Evolutionary conservation across 192 early-diverging fungal genomes (phyloP).

Genomic region (Coemansia sp.): DNA sequence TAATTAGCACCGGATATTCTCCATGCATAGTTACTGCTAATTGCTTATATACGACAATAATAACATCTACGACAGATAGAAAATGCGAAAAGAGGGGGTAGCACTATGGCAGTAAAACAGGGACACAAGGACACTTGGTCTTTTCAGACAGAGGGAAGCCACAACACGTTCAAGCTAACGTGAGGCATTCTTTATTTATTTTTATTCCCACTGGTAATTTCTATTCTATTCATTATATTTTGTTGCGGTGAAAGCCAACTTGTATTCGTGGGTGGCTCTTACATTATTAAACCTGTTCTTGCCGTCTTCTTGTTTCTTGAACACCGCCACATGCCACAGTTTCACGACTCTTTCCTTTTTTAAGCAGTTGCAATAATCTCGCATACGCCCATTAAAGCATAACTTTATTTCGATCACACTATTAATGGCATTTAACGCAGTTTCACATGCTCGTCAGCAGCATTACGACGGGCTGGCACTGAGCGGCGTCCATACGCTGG

Average conservation of each 20-base stretch:
- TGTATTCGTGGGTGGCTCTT: not conserved
- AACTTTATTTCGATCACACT: not conserved
- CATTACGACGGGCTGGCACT: constrained; percentile 4
- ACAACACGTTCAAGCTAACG: constrained; percentile 4
- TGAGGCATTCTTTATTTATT: not conserved
- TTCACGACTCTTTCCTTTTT: not conserved
- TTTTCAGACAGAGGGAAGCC: constrained; percentile 1
- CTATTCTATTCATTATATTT: not conserved
- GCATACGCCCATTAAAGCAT: not conserved
- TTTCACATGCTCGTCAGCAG: not conserved
- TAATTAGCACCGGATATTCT: not conserved
- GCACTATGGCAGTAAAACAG: constrained; percentile 6
- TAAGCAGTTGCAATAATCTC: not conserved
- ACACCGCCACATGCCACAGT: not conserved
- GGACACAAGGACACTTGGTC: not conserved
- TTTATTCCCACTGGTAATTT: not conserved
- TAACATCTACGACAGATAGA: not conserved
- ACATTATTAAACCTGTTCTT: not conserved
- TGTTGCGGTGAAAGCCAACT: too few species aligned
- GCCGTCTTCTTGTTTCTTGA: not conserved
- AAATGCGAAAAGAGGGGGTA: not conserved
- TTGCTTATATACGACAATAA: not conserved
- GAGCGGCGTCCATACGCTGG: not conserved
- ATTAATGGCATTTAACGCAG: constrained; percentile 2
- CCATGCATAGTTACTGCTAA: not conserved